These are phyloP conservation scores for Leccinum rimulosum DNA, from an alignment of 768 basidiomycete genomes.

Conservation along the genomic window DNA sequence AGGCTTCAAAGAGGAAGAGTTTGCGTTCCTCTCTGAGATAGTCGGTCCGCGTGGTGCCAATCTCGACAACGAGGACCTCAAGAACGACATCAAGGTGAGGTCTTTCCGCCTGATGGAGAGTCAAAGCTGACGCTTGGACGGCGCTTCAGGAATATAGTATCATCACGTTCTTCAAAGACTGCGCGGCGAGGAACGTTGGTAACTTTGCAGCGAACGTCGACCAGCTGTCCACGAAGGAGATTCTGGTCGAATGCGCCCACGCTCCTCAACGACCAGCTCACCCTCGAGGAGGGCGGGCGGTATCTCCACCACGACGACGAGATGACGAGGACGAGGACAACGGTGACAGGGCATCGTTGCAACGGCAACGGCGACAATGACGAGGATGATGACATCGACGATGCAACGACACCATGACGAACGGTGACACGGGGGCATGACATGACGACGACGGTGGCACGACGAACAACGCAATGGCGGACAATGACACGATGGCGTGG, in stretches of 20 bases:
- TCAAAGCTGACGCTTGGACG: neutral
- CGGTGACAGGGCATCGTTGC: no score
- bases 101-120: constrained; percentile 12
- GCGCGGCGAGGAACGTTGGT: constrained; percentile 57
- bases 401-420: no score
- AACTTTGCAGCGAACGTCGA: constrained; percentile 63
- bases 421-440: no score
- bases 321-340: no score
- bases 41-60: constrained; percentile 70
- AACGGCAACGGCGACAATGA: no score
- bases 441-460: no score
- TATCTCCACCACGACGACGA: no score
- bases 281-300: no score
- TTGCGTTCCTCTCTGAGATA: constrained; percentile 81
- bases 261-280: no score
- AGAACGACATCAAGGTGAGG: constrained; percentile 68
- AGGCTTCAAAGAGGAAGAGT: constrained; percentile 67
- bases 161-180: constrained; percentile 67
- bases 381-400: no score
- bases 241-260: constrained; percentile 59
- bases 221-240: constrained; percentile 70
- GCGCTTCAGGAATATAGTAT: constrained; percentile 54
- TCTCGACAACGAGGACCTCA: constrained; percentile 83
- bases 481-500: no score
- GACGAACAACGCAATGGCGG: no score